Conservation (phyloP, 2,329 filamentous ascomycete genomes). For the Grosmannia penicillata region DNA sequence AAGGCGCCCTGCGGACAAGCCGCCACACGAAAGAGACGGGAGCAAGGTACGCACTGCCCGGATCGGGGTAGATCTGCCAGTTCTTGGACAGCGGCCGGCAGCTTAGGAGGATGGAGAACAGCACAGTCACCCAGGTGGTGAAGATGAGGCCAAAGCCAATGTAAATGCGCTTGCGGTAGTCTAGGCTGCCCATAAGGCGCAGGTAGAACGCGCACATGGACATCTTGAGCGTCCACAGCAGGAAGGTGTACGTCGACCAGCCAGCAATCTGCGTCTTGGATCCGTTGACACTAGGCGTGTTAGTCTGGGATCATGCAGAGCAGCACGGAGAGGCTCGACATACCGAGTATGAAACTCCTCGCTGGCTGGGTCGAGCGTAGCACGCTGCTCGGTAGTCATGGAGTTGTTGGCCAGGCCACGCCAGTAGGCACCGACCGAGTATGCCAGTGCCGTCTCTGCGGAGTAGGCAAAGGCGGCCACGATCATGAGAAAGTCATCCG, state of each 20-base stretch:
- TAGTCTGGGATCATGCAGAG: not conserved
- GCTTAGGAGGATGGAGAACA: constrained; percentile 19
- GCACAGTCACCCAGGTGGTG: constrained; percentile 18
- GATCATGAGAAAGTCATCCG: constrained; percentile 45
- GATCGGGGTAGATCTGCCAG: constrained; percentile 28
- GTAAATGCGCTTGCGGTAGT: constrained; percentile 16
- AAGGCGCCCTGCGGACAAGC: not conserved
- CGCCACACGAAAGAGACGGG: not conserved
- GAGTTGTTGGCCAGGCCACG: constrained; percentile 18
- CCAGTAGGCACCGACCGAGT: constrained; percentile 15
- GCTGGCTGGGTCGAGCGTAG: constrained; percentile 13
- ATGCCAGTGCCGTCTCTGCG: constrained; percentile 16
- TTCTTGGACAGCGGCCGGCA: constrained; percentile 21
- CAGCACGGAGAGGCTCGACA: not conserved
- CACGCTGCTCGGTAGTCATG: constrained; percentile 17
- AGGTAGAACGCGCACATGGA: constrained; percentile 18
- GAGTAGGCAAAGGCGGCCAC: constrained; percentile 23
- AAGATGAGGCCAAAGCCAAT: constrained; percentile 19
- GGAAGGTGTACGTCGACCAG: constrained; percentile 14
- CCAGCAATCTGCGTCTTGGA: constrained; percentile 20
- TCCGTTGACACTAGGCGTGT: constrained; percentile 16
- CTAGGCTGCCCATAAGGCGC: constrained; percentile 17
- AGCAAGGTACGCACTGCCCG: constrained; percentile 18
- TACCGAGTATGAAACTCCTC: constrained; percentile 16
- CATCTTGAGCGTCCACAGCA: constrained; percentile 15